Conservation (phyloP, 331 rosid species). For the Ulmus americana region DNA sequence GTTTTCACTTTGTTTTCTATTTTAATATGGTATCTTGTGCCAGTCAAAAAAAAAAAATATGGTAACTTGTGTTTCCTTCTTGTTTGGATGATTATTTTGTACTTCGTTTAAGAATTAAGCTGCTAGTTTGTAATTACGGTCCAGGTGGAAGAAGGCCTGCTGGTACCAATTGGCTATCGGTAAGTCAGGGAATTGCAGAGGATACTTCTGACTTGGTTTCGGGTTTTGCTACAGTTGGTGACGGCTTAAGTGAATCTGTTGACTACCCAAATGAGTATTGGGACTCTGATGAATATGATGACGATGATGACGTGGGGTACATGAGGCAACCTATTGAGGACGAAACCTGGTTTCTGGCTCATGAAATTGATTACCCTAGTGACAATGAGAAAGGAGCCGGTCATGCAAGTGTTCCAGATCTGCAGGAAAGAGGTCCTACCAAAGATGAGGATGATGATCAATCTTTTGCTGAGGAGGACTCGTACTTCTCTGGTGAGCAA, state of each 20-base stretch:
- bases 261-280: conserved; percentile 92
- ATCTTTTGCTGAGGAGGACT: conserved; percentile 95
- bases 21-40: neutral
- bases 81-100: neutral
- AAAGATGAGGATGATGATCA: conserved; percentile 95
- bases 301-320: conserved; percentile 88
- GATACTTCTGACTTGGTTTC: conserved; percentile 96
- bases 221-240: conserved; percentile 96
- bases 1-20: no score
- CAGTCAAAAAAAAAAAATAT: no score
- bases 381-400: conserved; percentile 92
- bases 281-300: conserved; percentile 99
- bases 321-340: conserved; percentile 99
- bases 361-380: conserved; percentile 96
- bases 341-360: conserved; percentile 97
- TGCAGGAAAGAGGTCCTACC: conserved; percentile 62
- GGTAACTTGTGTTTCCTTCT: neutral
- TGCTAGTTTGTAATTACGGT: conserved; percentile 27
- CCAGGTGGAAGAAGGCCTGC: conserved; percentile 73
- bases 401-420: conserved; percentile 83
- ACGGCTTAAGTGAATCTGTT: conserved; percentile 80
- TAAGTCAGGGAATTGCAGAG: conserved; percentile 94
- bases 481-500: conserved; percentile 85
- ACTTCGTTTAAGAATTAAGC: conserved; percentile 6
- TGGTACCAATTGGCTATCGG: conserved; percentile 94